These are phyloP conservation scores for Pyrenochaeta sp. DNA, from an alignment of 2,329 filamentous ascomycete species.

Conservation along the genomic window DNA sequence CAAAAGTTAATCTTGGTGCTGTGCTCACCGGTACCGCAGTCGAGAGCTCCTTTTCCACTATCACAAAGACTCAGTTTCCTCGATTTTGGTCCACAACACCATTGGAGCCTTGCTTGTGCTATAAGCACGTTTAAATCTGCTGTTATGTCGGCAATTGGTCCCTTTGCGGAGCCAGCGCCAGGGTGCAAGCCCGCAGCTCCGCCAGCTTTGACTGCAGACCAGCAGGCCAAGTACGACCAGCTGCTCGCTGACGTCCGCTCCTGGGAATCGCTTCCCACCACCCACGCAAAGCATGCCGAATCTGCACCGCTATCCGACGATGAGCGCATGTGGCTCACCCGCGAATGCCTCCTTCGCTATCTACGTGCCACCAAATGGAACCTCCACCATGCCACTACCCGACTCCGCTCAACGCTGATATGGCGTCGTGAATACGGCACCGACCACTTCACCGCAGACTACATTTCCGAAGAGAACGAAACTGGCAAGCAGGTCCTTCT, in stretches of 20 bases:
- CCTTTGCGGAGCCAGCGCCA: constrained; percentile 51
- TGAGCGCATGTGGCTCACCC: constrained; percentile 89
- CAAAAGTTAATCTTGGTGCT: constrained; percentile 22
- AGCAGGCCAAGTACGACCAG: constrained; percentile 81
- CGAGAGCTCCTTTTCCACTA: neutral
- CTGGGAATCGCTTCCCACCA: constrained; percentile 76
- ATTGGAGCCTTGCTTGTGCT: neutral
- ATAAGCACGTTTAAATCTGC: neutral
- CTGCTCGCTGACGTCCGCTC: constrained; percentile 74
- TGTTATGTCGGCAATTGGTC: constrained; percentile 42
- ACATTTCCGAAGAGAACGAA: constrained; percentile 93
- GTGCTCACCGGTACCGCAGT: constrained; percentile 6
- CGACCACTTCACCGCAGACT: constrained; percentile 76
- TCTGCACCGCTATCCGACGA: constrained; percentile 74
- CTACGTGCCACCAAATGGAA: constrained; percentile 92
- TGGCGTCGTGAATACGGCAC: constrained; percentile 94
- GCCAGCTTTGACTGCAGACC: constrained; percentile 74
- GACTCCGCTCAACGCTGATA: constrained; percentile 79
- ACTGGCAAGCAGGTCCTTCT: constrained; percentile 93
- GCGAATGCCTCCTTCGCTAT: constrained; percentile 91
- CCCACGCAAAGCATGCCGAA: constrained; percentile 65
- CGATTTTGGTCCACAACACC: neutral
- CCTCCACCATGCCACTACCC: constrained; percentile 75
- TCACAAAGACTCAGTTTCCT: neutral
- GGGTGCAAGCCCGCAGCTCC: constrained; percentile 65